phyloP scores from a whole-genome alignment of 345 rosid species.

The Mercurialis annua region DNA sequence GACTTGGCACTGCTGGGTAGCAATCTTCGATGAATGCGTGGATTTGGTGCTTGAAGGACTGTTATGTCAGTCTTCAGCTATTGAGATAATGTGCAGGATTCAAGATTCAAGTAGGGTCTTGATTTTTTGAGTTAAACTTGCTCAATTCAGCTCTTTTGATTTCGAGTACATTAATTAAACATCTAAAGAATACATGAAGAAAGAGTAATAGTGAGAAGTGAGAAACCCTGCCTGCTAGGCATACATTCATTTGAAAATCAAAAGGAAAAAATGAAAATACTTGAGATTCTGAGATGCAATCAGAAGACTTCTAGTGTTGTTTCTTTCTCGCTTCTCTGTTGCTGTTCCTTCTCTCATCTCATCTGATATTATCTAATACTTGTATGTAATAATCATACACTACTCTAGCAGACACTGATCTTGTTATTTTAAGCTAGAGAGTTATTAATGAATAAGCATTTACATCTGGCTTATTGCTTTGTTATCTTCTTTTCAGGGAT shows the following conservation, averaged over 20 bases:
- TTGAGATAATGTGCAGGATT: neutral
- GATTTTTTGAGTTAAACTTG: neutral
- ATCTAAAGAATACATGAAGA: too few species aligned
- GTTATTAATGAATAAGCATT: neutral
- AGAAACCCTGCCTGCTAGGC: too few species aligned
- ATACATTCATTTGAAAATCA: too few species aligned
- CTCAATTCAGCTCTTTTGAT: too few species aligned
- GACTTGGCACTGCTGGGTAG: neutral
- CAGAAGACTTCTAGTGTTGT: neutral
- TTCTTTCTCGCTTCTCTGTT: neutral
- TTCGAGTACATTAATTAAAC: too few species aligned
- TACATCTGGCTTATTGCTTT: neutral
- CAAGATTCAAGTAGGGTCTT: neutral
- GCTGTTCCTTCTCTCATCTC: neutral
- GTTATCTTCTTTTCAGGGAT: slow-evolving; percentile 50
- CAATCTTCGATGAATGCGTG: neutral
- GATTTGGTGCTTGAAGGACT: neutral
- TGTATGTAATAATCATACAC: too few species aligned
- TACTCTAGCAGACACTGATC: neutral
- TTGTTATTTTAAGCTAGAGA: neutral
- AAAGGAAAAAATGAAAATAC: too few species aligned
- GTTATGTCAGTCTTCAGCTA: neutral
- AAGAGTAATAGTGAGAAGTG: too few species aligned
- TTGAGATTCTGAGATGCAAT: too few species aligned
- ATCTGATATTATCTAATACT: neutral